Conservation (phyloP, 2,329 filamentous ascomycete genomes). For the Aspergillus arachidicola region DNA sequence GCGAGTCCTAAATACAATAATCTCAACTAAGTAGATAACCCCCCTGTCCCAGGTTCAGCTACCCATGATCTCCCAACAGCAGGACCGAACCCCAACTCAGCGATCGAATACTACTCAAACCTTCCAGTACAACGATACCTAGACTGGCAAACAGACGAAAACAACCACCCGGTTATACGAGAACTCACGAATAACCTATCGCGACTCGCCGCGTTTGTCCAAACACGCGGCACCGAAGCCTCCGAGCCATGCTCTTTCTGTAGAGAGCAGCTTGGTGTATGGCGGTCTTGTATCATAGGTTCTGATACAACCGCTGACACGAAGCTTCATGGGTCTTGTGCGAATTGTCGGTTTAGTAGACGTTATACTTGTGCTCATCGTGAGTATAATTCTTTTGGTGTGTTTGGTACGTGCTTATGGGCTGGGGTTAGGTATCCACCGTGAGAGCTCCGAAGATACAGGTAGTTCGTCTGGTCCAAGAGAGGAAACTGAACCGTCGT, state of each 20-base stretch:
- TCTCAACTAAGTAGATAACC: neutral
- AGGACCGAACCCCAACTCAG: neutral
- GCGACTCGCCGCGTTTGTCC: slow-evolving; percentile 6
- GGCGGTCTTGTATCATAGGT: slow-evolving; percentile 9
- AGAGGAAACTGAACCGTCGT: neutral
- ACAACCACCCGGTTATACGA: neutral
- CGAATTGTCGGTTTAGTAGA: slow-evolving; percentile 12
- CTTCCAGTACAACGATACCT: neutral
- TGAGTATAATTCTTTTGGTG: neutral
- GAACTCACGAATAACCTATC: neutral
- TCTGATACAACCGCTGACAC: neutral
- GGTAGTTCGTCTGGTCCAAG: neutral
- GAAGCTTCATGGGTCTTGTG: slow-evolving; percentile 6
- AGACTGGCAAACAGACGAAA: neutral
- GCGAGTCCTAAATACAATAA: no score
- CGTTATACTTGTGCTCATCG: slow-evolving; percentile 1
- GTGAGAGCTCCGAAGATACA: neutral
- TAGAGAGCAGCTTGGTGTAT: neutral
- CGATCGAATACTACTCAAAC: neutral
- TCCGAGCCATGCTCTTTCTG: slow-evolving; percentile 5
- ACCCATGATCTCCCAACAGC: neutral
- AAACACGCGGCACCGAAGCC: slow-evolving; percentile 5
- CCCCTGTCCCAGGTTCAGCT: neutral
- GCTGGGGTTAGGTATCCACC: neutral
- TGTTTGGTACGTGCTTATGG: neutral